phyloP scores from a whole-genome alignment of 441 rosid species.

The Metrosideros polymorpha region DNA sequence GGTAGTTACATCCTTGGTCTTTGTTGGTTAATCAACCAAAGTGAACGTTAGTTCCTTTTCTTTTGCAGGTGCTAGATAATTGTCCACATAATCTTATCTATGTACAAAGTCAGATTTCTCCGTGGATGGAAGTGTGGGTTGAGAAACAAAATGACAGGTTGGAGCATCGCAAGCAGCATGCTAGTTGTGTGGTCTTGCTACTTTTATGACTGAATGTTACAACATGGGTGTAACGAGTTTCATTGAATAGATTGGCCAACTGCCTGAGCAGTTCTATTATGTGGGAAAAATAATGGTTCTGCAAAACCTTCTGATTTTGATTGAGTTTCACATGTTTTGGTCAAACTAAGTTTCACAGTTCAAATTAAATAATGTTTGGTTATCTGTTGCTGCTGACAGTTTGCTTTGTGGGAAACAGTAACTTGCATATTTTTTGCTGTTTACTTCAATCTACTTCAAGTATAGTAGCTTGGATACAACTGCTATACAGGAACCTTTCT shows the following conservation, averaged over 20 bases:
- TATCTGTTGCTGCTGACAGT: too few species aligned
- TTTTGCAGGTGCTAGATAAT: conserved; percentile 83
- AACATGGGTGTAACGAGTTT: neutral
- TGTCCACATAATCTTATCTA: conserved; percentile 78
- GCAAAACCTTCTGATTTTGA: neutral
- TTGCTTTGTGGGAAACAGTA: conserved; percentile 52
- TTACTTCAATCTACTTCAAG: neutral
- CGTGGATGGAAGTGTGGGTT: conserved; percentile 88
- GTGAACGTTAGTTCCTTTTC: neutral
- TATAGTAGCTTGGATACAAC: neutral
- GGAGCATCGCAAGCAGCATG: neutral
- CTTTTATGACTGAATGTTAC: neutral
- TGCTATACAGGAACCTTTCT: neutral
- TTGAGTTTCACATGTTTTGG: neutral
- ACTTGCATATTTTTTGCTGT: neutral
- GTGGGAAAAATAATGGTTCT: neutral
- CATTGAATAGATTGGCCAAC: neutral
- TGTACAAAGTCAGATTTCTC: conserved; percentile 65
- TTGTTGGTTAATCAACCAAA: neutral
- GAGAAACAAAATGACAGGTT: conserved; percentile 58
- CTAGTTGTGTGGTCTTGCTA: neutral
- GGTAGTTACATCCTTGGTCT: neutral
- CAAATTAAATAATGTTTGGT: neutral
- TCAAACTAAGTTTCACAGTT: neutral
- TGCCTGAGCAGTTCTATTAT: neutral